Percentiles rank a stretch among this genome's conserved stretches.
Conservation (phyloP, 805 yeast genomes). For the Groenewaldozyma salmanticensis region DNA sequence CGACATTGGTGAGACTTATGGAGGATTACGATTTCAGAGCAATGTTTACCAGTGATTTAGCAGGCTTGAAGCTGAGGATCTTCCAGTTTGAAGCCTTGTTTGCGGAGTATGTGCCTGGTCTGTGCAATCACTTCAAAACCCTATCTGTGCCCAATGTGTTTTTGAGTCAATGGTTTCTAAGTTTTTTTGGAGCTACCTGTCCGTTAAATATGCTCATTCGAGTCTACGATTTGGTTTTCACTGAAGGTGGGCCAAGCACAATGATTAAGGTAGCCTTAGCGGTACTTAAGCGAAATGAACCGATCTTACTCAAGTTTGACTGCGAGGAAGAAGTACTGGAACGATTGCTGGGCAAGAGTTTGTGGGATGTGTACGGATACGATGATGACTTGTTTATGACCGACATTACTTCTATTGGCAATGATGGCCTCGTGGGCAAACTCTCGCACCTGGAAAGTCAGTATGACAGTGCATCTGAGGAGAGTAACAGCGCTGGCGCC, state of each 20-base stretch:
- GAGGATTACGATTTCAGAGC: slow-evolving; percentile 47
- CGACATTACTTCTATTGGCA: slow-evolving; percentile 18
- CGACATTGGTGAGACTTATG: slow-evolving; percentile 46
- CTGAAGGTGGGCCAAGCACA: slow-evolving; percentile 45
- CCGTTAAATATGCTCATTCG: slow-evolving; percentile 42
- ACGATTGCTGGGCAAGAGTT: slow-evolving; percentile 30
- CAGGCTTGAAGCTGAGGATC: slow-evolving; percentile 44
- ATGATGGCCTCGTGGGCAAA: slow-evolving; percentile 1
- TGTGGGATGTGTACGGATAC: slow-evolving; percentile 35
- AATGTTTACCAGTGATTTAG: slow-evolving; percentile 44
- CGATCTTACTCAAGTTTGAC: slow-evolving; percentile 26
- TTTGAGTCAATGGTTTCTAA: slow-evolving; percentile 58
- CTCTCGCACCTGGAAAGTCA: background rate
- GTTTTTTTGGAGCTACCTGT: slow-evolving; percentile 50
- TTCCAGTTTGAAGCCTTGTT: slow-evolving; percentile 41
- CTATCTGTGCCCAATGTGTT: slow-evolving; percentile 37
- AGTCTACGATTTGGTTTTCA: slow-evolving; percentile 41
- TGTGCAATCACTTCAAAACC: slow-evolving; percentile 35
- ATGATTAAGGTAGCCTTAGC: slow-evolving; percentile 49
- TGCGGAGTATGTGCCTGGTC: slow-evolving; percentile 30
- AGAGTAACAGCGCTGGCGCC: background rate
- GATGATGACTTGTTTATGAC: slow-evolving; percentile 29
- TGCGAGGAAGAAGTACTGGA: slow-evolving; percentile 35
- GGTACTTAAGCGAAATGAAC: slow-evolving; percentile 39
- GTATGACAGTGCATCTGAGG: background rate